Percentiles rank a stretch among this genome's conserved stretches.
Conservation (phyloP, 2,329 filamentous ascomycete genomes). For the Hymenotorrendiella dingleyae region DNA sequence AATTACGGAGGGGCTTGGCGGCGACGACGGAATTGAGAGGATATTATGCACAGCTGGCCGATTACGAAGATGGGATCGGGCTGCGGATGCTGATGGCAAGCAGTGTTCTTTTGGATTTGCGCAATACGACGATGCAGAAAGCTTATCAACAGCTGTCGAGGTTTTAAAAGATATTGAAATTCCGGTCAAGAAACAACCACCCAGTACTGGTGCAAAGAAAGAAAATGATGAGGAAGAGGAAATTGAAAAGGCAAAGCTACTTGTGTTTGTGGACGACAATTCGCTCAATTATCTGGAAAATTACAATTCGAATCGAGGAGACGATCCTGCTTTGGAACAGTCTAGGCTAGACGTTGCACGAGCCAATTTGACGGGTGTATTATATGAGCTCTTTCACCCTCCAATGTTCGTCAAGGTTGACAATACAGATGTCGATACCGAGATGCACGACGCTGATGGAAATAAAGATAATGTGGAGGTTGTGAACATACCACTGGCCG, state of each 20-base stretch:
- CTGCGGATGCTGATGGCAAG: conserved; percentile 69
- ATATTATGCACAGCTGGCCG: conserved; percentile 72
- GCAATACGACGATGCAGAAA: conserved; percentile 88
- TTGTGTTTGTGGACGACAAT: conserved; percentile 74
- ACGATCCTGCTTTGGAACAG: conserved; percentile 55
- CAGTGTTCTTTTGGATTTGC: conserved; percentile 89
- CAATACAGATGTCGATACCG: conserved; percentile 61
- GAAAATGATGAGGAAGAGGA: conserved; percentile 36
- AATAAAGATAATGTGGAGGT: conserved; percentile 69
- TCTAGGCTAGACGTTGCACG: conserved; percentile 66
- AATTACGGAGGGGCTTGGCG: conserved; percentile 71
- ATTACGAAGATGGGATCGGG: conserved; percentile 79
- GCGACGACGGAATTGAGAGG: conserved; percentile 72
- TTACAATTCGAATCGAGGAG: conserved; percentile 61
- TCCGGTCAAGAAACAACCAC: conserved; percentile 68
- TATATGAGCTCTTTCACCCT: conserved; percentile 70
- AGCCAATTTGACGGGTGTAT: conserved; percentile 58
- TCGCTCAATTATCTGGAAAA: conserved; percentile 82
- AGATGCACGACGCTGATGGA: conserved; percentile 59
- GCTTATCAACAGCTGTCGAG: conserved; percentile 77
- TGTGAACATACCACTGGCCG: conserved; percentile 78
- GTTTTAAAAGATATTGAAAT: conserved; percentile 77
- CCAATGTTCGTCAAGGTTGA: conserved; percentile 38
- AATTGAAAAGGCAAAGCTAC: conserved; percentile 60
- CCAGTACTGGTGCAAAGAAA: conserved; percentile 38